Percentiles rank a stretch among this genome's conserved stretches.
Conservation (phyloP, 208 protist genomes). For the Trypanosoma mega region DNA sequence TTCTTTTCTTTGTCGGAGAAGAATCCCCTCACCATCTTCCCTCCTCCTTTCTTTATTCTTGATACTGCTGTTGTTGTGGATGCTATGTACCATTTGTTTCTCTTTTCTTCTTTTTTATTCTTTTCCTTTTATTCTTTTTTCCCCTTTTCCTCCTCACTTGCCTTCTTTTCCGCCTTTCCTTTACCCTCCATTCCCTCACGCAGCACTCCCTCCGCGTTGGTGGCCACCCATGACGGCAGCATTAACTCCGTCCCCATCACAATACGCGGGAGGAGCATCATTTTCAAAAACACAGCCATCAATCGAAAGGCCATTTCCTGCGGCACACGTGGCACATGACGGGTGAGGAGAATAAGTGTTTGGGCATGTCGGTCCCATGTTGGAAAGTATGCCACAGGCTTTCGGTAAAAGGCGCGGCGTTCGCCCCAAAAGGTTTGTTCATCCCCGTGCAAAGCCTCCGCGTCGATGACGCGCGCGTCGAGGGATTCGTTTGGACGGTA, state of each 20-base stretch:
- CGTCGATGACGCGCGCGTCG: constrained; percentile 73
- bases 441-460: constrained; percentile 76
- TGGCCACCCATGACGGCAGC: constrained; percentile 60
- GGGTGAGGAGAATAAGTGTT: constrained; percentile 70
- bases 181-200: constrained; percentile 1
- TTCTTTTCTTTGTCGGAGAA: too few relatives aligned
- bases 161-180: constrained; percentile 17
- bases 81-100: not conserved
- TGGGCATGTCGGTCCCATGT: constrained; percentile 83
- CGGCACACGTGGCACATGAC: constrained; percentile 65
- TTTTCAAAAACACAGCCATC: constrained; percentile 67
- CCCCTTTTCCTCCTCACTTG: constrained; percentile 11
- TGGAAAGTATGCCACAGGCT: constrained; percentile 43
- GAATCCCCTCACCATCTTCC: too few relatives aligned
- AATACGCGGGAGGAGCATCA: constrained; percentile 71
- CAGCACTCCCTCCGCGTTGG: constrained; percentile 63
- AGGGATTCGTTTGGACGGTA: constrained; percentile 55
- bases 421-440: constrained; percentile 76
- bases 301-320: constrained; percentile 85
- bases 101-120: constrained; percentile 4
- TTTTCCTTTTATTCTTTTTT: constrained; percentile 25
- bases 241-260: constrained; percentile 47
- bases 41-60: too few relatives aligned
- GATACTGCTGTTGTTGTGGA: not conserved
- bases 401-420: constrained; percentile 66